These are phyloP conservation scores for Pugionium dolabratum DNA, from an alignment of 345 rosid species.

Conservation along the genomic window DNA sequence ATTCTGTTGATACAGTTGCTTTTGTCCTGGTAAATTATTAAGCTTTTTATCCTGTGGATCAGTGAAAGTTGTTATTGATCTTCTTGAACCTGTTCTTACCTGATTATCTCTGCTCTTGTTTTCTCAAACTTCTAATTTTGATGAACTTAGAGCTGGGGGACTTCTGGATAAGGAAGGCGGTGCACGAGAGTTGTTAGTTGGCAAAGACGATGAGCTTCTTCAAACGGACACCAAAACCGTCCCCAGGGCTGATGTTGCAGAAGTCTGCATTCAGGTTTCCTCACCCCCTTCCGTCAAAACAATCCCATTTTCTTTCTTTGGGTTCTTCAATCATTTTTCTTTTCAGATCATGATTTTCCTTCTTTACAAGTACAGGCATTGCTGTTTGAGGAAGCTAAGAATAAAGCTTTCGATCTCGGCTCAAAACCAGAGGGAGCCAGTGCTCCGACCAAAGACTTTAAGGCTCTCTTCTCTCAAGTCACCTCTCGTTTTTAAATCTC, in stretches of 20 bases:
- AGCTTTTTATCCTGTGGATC: not conserved
- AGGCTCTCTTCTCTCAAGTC: slow-evolving; percentile 64
- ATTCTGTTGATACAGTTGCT: not conserved
- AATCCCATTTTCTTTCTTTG: too few species aligned
- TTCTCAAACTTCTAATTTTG: slow-evolving; percentile 2
- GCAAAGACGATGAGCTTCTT: slow-evolving; percentile 87
- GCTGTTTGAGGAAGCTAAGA: slow-evolving; percentile 61
- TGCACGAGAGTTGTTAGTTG: slow-evolving; percentile 62
- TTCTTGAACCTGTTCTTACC: slow-evolving; percentile 16
- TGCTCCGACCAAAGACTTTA: slow-evolving; percentile 68
- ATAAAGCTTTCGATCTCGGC: slow-evolving; percentile 79
- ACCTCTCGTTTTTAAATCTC: slow-evolving; percentile 50
- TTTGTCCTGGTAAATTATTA: not conserved
- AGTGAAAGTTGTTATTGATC: not conserved
- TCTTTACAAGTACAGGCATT: slow-evolving; percentile 55
- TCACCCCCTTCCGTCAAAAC: not conserved
- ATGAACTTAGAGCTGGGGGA: slow-evolving; percentile 70
- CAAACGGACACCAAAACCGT: slow-evolving; percentile 67
- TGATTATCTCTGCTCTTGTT: slow-evolving; percentile 9
- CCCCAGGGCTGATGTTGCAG: slow-evolving; percentile 71
- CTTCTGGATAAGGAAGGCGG: slow-evolving; percentile 79
- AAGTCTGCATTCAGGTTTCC: slow-evolving; percentile 77
- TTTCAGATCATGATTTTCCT: not conserved
- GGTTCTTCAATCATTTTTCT: not conserved
- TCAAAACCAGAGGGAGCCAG: slow-evolving; percentile 75